Base-by-base conservation (phyloP, 148 eudicot species). In the Amaranthus palmeri region DNA sequence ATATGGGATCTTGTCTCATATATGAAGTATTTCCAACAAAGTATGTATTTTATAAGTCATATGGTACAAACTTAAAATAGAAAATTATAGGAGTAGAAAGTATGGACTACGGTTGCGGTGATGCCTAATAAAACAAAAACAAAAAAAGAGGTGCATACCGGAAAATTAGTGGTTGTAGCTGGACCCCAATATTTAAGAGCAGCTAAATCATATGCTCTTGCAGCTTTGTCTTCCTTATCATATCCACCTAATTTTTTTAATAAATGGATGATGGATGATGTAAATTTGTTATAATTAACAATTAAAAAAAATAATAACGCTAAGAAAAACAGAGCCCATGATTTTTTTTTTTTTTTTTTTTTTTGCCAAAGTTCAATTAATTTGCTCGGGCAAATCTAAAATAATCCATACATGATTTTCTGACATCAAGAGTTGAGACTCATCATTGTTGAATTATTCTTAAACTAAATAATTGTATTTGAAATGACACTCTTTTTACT, bases 171-270 rank as follows among this genome's bases (percentile, higher is more conserved):
- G 43, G 92, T 90, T 48, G 96, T 86, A 52, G 96, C 84, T 72
- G 88, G 87, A 79, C 96, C 96, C 96, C 96, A 90, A 77, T 90
- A 90, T 79, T 90, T 90, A 51, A 90, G 88, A 62, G 96, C 96
- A 42, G 96, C 96, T 74, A 90, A 86, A 81, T 90, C 96, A 76
- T 90, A 90, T 73, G 96, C 90, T 76, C 92, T 77, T 67, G 96
- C 96, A 51, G 96, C 96, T 75, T 85, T 88, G 58, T 90, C 96
- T 83, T 90, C 96, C 74, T 88, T 90, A 72, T 90, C 96, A 88
- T 90, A 90, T 60, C 96, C 96, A 64, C 96, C 96, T 90, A 66
- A 25, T 72, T 47, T 44, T 44, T 45, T 56, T 49, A 52, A 25
- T 25, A 25, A 25, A 25, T 70, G 25, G 46, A 40, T 13, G 61